Base-by-base conservation (phyloP, 768 basidiomycete species). In the Chalciporus sphaerocephalus region DNA sequence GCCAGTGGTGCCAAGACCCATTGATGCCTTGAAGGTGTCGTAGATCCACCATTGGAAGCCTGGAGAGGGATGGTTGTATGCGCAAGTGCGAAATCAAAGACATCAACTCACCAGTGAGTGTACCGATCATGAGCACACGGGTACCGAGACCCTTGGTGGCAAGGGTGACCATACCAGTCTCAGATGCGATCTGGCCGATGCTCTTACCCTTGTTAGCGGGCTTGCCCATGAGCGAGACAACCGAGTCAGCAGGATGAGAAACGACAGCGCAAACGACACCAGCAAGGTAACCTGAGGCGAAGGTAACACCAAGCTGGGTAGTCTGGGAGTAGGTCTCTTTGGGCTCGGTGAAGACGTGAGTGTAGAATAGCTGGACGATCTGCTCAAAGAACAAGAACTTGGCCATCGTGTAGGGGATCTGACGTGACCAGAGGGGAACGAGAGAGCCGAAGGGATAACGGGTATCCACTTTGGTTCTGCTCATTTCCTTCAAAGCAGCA, bases 401-500 rank as follows among this genome's bases (percentile, higher is more conserved):
- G 75, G 92, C 92, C 92, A 96, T 94, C 60, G 93, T 96, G 78
- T 96, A 96, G 43, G 93, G 93, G 60, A 95, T 92, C 87, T 89
- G 88, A 64, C 88, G 87, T 32, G 88, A 91, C 88, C 88, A 91
- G 36, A 91, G 81, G 44, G 88, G 88, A 35, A 86, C 81, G 58
- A 91, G 67, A 42, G 88, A 91, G 50, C 88, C 88, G 68, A 91
- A 89, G 58, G 88, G 88, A 72, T 76, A 91, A 57, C 87, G 84
- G 37, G 87, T 89, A 53, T 89, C 85, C 39, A 68, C 66, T 63
- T 70, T 85, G 46, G 76, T 79, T 51, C 62, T 73, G 59, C 69
- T 71, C 87, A 91, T 91, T 68, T 85, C 73, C n/a, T 61, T 52
- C 57, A 88, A 64, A 11, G 88, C 88, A 54, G 83, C 74, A 46